These are phyloP conservation scores for Fistulifera pelliculosa DNA, from an alignment of 108 stramenopile species.

Conservation along the genomic window DNA sequence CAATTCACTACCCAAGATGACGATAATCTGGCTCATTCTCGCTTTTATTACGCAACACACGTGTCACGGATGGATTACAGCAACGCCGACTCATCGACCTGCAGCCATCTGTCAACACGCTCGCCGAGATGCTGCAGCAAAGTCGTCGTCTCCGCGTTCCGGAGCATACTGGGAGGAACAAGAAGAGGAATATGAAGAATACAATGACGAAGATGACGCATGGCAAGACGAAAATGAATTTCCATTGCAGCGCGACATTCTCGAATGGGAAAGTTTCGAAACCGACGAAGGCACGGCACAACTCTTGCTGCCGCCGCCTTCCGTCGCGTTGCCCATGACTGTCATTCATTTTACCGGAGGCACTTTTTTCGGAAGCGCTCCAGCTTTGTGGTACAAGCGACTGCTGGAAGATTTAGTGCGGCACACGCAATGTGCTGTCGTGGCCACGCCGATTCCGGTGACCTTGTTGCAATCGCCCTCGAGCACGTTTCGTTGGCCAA, in stretches of 20 bases:
- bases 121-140: background rate
- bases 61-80: no score
- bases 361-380: conserved; percentile 67
- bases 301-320: conserved; percentile 56
- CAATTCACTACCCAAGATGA: no score
- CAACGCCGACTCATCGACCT: no score
- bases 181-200: background rate
- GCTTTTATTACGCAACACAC: no score
- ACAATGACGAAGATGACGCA: conserved; percentile 6
- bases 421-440: conserved; percentile 48
- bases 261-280: conserved; percentile 31
- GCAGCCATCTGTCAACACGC: no score
- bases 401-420: conserved; percentile 51
- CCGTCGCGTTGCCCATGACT: conserved; percentile 34
- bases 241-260: conserved; percentile 9
- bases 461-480: conserved; percentile 56
- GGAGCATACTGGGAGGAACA: background rate
- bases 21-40: no score
- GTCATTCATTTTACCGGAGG: conserved; percentile 81
- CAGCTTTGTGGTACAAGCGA: conserved; percentile 52
- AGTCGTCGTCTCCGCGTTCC: background rate
- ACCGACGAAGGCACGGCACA: conserved; percentile 25
- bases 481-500: conserved; percentile 48
- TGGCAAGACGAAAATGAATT: conserved; percentile 11
- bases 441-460: conserved; percentile 66